These are phyloP conservation scores for Climacium dendroides DNA, from an alignment of 225 moss, liverwort and hornwort species.

Conservation along the genomic window DNA sequence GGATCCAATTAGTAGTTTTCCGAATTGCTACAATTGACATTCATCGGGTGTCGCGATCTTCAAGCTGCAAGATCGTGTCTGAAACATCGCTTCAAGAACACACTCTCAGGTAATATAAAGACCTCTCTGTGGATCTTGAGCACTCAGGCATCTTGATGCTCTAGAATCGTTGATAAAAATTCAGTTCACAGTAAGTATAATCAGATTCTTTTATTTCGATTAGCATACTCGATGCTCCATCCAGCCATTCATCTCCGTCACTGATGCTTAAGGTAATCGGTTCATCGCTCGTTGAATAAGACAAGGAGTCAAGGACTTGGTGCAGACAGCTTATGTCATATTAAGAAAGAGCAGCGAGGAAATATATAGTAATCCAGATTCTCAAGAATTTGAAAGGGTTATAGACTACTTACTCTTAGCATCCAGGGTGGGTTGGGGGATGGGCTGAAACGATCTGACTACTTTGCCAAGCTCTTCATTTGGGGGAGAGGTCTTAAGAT, in stretches of 20 bases:
- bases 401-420: not conserved
- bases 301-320: not conserved
- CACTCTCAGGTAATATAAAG: not conserved
- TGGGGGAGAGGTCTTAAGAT: not conserved
- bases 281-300: not conserved
- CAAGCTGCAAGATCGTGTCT: not conserved
- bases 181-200: not conserved
- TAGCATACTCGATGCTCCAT: not conserved
- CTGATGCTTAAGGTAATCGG: not conserved
- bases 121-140: not conserved
- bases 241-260: not conserved
- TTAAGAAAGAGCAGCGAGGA: not conserved
- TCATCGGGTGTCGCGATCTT: not conserved
- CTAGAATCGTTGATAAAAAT: not conserved
- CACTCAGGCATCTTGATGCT: not conserved
- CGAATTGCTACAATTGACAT: not conserved
- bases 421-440: not conserved
- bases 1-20: not conserved
- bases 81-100: not conserved
- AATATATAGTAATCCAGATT: not conserved
- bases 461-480: not conserved
- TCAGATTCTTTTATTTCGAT: not conserved
- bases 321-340: not conserved
- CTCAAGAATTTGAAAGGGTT: not conserved
- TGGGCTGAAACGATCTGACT: not conserved